Percentiles rank a stretch among this genome's conserved stretches.
phyloP scores from a whole-genome alignment of 805 yeast genomes.

The Priceomyces castillae region DNA sequence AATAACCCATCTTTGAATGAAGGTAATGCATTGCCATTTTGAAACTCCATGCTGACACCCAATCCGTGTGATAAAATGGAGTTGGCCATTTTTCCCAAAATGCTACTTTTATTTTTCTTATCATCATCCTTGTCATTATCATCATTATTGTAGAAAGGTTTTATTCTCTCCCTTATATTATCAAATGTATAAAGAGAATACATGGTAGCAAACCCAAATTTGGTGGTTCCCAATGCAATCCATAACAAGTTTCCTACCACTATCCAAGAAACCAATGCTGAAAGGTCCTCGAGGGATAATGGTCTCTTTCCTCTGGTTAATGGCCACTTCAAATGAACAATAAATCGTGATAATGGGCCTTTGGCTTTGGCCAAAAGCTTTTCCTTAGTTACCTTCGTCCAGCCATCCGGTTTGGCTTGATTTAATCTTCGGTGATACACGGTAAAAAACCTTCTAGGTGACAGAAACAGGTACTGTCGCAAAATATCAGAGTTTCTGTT shows the following conservation, averaged over 20 bases:
- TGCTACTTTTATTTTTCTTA: slow-evolving; percentile 11
- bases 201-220: slow-evolving; percentile 48
- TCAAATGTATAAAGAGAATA: slow-evolving; percentile 42
- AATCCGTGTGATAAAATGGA: slow-evolving; percentile 39
- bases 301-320: slow-evolving; percentile 47
- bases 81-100: slow-evolving; percentile 33
- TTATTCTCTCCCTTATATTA: slow-evolving; percentile 20
- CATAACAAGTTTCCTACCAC: slow-evolving; percentile 56
- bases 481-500: too few relatives aligned
- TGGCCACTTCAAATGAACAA: slow-evolving; percentile 47
- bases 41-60: slow-evolving; percentile 36
- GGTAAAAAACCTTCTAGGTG: neutral
- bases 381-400: slow-evolving; percentile 16
- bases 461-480: too few relatives aligned
- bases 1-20: slow-evolving; percentile 50
- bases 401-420: neutral
- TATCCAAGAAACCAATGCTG: slow-evolving; percentile 56
- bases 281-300: slow-evolving; percentile 48
- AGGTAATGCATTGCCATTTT: slow-evolving; percentile 39
- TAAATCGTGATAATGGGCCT: slow-evolving; percentile 27
- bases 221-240: slow-evolving; percentile 57
- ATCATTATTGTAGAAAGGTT: slow-evolving; percentile 23
- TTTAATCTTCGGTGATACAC: neutral
- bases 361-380: slow-evolving; percentile 29
- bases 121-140: slow-evolving; percentile 16